phyloP scores from a whole-genome alignment of 768 basidiomycete genomes.

The Tulasnella sp. region DNA sequence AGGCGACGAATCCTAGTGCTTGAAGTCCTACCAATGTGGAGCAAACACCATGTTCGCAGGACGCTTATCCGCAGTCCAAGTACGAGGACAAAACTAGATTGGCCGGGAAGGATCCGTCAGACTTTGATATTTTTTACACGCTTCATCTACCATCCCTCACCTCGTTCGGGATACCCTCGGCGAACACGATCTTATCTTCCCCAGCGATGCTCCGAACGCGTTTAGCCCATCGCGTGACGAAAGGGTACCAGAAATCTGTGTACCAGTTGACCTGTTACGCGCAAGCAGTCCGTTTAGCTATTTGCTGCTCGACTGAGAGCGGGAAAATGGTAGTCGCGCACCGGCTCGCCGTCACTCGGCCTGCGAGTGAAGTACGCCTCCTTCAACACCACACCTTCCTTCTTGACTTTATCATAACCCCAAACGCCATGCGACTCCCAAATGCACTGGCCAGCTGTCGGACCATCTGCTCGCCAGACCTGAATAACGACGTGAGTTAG shows the following conservation, averaged over 20 bases:
- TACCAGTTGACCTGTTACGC: conserved; percentile 73
- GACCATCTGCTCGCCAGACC: conserved; percentile 72
- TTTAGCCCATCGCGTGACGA: conserved; percentile 63
- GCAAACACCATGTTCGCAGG: conserved; percentile 64
- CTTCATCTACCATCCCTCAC: conserved; percentile 40
- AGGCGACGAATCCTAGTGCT: conserved; percentile 28
- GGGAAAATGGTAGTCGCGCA: too few relatives aligned
- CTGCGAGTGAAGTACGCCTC: conserved; percentile 81
- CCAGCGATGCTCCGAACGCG: conserved; percentile 51
- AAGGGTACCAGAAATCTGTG: conserved; percentile 76
- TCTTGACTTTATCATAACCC: conserved; percentile 70
- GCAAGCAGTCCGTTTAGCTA: neutral
- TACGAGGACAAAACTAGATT: conserved; percentile 68
- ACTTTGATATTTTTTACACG: neutral
- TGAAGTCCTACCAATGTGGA: conserved; percentile 61
- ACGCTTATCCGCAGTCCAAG: conserved; percentile 66
- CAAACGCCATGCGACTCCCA: conserved; percentile 95
- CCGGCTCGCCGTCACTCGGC: conserved; percentile 40
- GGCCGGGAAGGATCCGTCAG: neutral
- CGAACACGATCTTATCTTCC: conserved; percentile 60
- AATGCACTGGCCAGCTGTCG: conserved; percentile 65
- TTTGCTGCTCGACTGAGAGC: too few relatives aligned
- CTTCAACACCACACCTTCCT: conserved; percentile 68
- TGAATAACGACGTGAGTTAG: neutral
- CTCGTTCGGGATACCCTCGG: conserved; percentile 92